These are phyloP conservation scores for Afroboletus lepidellus DNA, from an alignment of 1,284 basidiomycete species.

Conservation along the genomic window DNA sequence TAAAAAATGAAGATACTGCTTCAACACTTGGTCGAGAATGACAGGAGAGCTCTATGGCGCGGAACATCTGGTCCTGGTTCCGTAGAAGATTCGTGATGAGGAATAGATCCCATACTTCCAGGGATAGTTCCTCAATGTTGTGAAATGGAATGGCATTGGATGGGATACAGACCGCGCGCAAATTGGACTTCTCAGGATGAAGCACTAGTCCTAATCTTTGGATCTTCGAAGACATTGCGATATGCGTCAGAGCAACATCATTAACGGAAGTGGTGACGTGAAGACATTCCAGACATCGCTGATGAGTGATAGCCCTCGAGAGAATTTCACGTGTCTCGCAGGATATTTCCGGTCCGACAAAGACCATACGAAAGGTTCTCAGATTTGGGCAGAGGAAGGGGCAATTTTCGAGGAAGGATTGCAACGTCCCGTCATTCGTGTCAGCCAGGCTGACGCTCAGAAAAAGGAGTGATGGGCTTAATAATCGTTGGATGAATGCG, in stretches of 20 bases:
- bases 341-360: background rate
- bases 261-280: background rate
- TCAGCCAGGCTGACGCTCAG: background rate
- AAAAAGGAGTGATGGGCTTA: background rate
- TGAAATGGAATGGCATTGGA: background rate
- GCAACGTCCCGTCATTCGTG: background rate
- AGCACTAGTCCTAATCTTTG: background rate
- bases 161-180: background rate
- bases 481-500: background rate
- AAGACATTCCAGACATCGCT: background rate
- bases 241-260: background rate
- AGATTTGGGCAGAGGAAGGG: background rate
- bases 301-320: background rate
- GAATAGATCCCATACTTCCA: slow-evolving; percentile 1
- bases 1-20: background rate
- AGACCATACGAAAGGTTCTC: background rate
- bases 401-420: slow-evolving; percentile 5
- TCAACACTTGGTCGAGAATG: background rate
- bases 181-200: background rate
- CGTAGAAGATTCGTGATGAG: slow-evolving; percentile 6
- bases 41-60: background rate
- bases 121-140: background rate
- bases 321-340: background rate
- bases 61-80: background rate
- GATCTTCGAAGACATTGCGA: background rate